A percentile compares a stretch with the other conserved stretches of the same genome.
These are phyloP conservation scores for Serpula lacrymans DNA, from an alignment of 768 basidiomycete genomes.

Conservation along the genomic window DNA sequence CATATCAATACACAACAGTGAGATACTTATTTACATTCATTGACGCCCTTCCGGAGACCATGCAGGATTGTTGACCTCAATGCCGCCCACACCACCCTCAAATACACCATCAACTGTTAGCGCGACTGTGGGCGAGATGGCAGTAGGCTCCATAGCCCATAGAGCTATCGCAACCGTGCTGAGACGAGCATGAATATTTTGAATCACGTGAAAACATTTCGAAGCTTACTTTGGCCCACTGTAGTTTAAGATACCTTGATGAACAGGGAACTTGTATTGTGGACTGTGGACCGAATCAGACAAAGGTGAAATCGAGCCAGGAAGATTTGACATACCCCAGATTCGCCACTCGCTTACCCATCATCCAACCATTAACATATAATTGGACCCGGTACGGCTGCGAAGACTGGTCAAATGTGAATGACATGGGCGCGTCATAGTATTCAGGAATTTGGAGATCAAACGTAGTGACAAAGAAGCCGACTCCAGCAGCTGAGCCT, in stretches of 20 bases:
- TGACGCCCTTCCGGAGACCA: slow-evolving; percentile 39
- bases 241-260: slow-evolving; percentile 75
- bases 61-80: slow-evolving; percentile 54
- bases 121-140: slow-evolving; percentile 49
- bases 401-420: slow-evolving; percentile 60
- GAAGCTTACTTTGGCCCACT: slow-evolving; percentile 61
- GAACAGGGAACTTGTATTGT: slow-evolving; percentile 80
- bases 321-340: slow-evolving; percentile 47
- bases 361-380: slow-evolving; percentile 89
- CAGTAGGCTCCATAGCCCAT: slow-evolving; percentile 58
- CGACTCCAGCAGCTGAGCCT: slow-evolving; percentile 57
- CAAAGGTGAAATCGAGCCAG: neutral
- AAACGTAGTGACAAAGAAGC: slow-evolving; percentile 80
- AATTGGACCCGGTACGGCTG: slow-evolving; percentile 71
- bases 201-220: neutral
- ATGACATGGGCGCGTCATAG: slow-evolving; percentile 68
- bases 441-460: slow-evolving; percentile 53
- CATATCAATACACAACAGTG: neutral
- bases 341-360: slow-evolving; percentile 75
- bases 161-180: slow-evolving; percentile 63
- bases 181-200: neutral
- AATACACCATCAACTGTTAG: slow-evolving; percentile 54
- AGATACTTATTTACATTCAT: neutral
- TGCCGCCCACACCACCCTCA: slow-evolving; percentile 63
- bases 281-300: slow-evolving; percentile 42